A percentile compares a stretch with the other conserved stretches of the same genome.
These are phyloP conservation scores for Lathyrus aphaca DNA, from an alignment of 306 rosid species.

Conservation along the genomic window DNA sequence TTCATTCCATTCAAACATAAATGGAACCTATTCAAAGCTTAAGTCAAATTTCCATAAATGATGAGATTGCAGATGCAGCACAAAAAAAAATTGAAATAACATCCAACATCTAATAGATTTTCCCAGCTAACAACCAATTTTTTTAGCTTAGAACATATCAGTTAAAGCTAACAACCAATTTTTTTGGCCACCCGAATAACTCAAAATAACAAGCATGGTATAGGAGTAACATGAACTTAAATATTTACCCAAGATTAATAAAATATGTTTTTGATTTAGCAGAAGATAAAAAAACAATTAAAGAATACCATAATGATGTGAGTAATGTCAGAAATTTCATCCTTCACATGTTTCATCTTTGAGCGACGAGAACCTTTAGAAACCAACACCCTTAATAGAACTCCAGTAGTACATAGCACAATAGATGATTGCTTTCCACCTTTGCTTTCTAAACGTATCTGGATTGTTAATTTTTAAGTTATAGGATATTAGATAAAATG, in stretches of 20 bases:
- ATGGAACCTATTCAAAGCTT: not conserved
- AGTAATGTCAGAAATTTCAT: constrained; percentile 60
- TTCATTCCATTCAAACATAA: constrained; percentile 2
- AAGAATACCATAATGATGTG: constrained; percentile 85
- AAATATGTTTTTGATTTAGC: constrained; percentile 21
- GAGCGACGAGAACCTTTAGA: constrained; percentile 50
- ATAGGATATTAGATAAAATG: not conserved
- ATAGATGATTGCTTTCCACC: constrained; percentile 87
- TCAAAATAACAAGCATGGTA: constrained; percentile 23
- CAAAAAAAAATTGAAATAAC: not conserved
- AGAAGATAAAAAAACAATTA: constrained; percentile 7
- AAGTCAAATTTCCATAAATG: not conserved
- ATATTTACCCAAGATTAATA: constrained; percentile 22
- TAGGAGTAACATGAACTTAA: constrained; percentile 16
- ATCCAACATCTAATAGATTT: constrained; percentile 6
- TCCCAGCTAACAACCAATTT: constrained; percentile 9
- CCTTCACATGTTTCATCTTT: constrained; percentile 37
- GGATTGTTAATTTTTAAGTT: constrained; percentile 35
- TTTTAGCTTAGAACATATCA: constrained; percentile 7
- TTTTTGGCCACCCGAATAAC: constrained; percentile 19
- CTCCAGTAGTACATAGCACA: constrained; percentile 89
- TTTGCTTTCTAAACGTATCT: constrained; percentile 88
- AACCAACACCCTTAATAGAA: constrained; percentile 78
- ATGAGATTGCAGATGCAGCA: not conserved
- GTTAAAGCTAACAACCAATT: constrained; percentile 10